Evolutionary conservation across 139 green algal genomes (phyloP).

Genomic region (Picochlorum costavermella): DNA sequence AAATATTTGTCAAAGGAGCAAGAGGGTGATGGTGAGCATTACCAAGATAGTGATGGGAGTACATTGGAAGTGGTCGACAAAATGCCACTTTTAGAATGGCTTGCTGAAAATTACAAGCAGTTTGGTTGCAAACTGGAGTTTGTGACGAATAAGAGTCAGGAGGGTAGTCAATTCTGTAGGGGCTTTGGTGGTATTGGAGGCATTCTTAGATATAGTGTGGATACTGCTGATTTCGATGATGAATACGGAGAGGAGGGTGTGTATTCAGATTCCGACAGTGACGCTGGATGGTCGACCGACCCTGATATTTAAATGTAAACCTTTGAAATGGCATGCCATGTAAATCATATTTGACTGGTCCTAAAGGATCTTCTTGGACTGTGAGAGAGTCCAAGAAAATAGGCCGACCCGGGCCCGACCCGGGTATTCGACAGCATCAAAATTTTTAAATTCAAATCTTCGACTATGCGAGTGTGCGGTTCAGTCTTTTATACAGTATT

Average conservation of each 20-base stretch:
- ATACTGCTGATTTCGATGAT: constrained; percentile 55
- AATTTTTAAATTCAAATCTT: too few relatives aligned
- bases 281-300: constrained; percentile 27
- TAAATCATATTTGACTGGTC: too few relatives aligned
- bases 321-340: too few relatives aligned
- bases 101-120: constrained; percentile 97
- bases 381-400: too few relatives aligned
- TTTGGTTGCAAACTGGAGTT: constrained; percentile 97
- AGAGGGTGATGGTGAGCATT: constrained; percentile 53
- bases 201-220: constrained; percentile 89
- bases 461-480: too few relatives aligned
- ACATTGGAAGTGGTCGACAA: constrained; percentile 92
- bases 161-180: constrained; percentile 95
- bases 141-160: constrained; percentile 78
- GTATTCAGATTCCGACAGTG: constrained; percentile 5
- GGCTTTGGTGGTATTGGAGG: constrained; percentile 93
- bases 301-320: constrained; percentile 2
- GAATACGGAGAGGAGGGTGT: constrained; percentile 34
- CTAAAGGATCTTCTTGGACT: too few relatives aligned
- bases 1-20: constrained; percentile 88
- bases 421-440: too few relatives aligned
- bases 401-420: too few relatives aligned
- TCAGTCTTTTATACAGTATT: too few relatives aligned
- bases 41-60: constrained; percentile 78
- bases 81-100: constrained; percentile 87